Percentiles rank a stretch among this genome's conserved stretches.
Evolutionary conservation across 257 asterid species (phyloP).

Genomic region (Ocimum tenuiflorum): DNA sequence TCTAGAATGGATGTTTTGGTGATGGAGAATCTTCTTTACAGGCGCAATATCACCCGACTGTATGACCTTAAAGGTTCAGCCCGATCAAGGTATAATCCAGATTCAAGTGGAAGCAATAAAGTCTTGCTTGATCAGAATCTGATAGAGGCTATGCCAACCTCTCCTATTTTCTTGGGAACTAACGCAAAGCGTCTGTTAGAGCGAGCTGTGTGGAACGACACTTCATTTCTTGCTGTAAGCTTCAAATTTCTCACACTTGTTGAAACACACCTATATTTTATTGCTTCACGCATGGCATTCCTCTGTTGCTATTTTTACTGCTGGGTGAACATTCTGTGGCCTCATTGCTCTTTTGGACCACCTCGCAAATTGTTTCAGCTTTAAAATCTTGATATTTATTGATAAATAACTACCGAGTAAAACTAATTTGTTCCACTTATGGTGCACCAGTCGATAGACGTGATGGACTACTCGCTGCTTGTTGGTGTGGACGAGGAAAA

Average conservation of each 20-base stretch:
- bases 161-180: slow-evolving; percentile 81
- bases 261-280: background rate
- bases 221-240: slow-evolving; percentile 81
- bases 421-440: slow-evolving; percentile 5
- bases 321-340: too few relatives aligned
- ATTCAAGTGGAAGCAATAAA: slow-evolving; percentile 75
- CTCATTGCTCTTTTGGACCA: too few relatives aligned
- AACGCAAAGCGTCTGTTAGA: slow-evolving; percentile 65
- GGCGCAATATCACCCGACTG: slow-evolving; percentile 52
- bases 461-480: slow-evolving; percentile 76
- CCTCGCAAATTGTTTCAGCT: too few relatives aligned
- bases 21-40: slow-evolving; percentile 79
- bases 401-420: background rate
- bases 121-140: slow-evolving; percentile 80
- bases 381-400: background rate
- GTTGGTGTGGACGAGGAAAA: slow-evolving; percentile 77
- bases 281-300: too few relatives aligned
- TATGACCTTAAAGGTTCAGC: slow-evolving; percentile 86
- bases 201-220: slow-evolving; percentile 87
- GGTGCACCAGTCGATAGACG: slow-evolving; percentile 54
- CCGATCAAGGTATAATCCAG: slow-evolving; percentile 71
- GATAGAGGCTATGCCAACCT: slow-evolving; percentile 74
- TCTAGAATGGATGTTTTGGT: slow-evolving; percentile 69
- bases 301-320: too few relatives aligned
- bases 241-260: slow-evolving; percentile 14